Conservation (phyloP, 139 green algal genomes). For the Ostreobium quekettii region DNA sequence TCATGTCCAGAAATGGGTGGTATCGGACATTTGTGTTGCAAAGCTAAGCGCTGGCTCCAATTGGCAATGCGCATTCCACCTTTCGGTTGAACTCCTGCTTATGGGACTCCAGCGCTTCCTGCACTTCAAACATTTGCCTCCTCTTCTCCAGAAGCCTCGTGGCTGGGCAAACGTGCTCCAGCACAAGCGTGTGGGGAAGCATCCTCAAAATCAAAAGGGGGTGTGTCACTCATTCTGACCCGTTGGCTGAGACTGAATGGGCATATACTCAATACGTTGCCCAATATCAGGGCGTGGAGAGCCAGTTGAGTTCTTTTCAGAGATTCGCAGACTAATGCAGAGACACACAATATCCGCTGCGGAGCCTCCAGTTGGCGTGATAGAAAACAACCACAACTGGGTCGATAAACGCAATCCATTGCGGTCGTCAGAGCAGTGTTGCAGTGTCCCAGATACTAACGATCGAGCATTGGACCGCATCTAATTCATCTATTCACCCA, state of each 20-base stretch:
- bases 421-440: too few species aligned
- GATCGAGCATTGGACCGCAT: too few species aligned
- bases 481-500: neutral
- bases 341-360: neutral
- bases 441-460: too few species aligned
- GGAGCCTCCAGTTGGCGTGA: neutral
- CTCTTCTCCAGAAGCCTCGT: constrained; percentile 85
- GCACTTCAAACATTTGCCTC: constrained; percentile 88
- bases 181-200: constrained; percentile 51
- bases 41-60: too few species aligned
- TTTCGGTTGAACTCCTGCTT: constrained; percentile 72
- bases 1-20: too few species aligned
- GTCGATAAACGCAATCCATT: too few species aligned
- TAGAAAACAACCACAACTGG: neutral
- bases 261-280: too few species aligned
- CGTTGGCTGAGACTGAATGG: too few species aligned
- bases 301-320: neutral
- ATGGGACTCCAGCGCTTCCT: constrained; percentile 77
- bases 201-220: neutral
- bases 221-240: neutral
- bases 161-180: constrained; percentile 79
- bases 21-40: too few species aligned
- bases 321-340: neutral
- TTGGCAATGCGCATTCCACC: too few species aligned
- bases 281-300: too few species aligned